These are phyloP conservation scores for Lichina pygmaea DNA, from an alignment of 495 filamentous ascomycete species.

Conservation along the genomic window DNA sequence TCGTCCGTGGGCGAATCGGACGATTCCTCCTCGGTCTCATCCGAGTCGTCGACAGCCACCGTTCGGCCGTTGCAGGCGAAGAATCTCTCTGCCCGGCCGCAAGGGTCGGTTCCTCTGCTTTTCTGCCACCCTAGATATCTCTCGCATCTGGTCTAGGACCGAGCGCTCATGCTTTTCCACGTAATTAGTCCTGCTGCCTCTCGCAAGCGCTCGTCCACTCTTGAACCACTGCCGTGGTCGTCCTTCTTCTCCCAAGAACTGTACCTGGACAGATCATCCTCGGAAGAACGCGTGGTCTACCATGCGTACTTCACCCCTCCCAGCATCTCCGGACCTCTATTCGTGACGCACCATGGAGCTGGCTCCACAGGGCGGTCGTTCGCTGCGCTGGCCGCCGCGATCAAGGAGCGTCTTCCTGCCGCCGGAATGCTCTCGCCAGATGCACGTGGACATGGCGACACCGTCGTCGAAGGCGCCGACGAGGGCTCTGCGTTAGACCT, in stretches of 20 bases:
- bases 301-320: constrained; percentile 64
- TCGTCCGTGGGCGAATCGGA: constrained; percentile 20
- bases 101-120: constrained; percentile 21
- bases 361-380: constrained; percentile 78
- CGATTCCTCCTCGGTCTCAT: constrained; percentile 44
- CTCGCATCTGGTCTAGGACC: neutral
- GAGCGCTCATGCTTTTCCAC: neutral
- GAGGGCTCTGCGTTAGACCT: constrained; percentile 23
- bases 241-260: constrained; percentile 74
- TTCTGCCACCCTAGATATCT: neutral
- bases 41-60: constrained; percentile 69
- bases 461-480: constrained; percentile 16
- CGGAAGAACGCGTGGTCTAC: constrained; percentile 22
- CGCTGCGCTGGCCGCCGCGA: constrained; percentile 47
- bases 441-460: constrained; percentile 66
- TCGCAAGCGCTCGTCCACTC: neutral
- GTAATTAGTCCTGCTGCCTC: neutral
- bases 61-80: constrained; percentile 54
- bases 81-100: constrained; percentile 42
- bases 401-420: constrained; percentile 49
- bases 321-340: constrained; percentile 35
- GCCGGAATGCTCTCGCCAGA: constrained; percentile 69
- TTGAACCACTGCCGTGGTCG: constrained; percentile 37
- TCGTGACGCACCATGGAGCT: constrained; percentile 74
- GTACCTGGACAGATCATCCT: constrained; percentile 24